A percentile compares a stretch with the other conserved stretches of the same genome.
These are phyloP conservation scores for Emergomyces africanus DNA, from an alignment of 2,329 filamentous ascomycete genomes.

Conservation along the genomic window DNA sequence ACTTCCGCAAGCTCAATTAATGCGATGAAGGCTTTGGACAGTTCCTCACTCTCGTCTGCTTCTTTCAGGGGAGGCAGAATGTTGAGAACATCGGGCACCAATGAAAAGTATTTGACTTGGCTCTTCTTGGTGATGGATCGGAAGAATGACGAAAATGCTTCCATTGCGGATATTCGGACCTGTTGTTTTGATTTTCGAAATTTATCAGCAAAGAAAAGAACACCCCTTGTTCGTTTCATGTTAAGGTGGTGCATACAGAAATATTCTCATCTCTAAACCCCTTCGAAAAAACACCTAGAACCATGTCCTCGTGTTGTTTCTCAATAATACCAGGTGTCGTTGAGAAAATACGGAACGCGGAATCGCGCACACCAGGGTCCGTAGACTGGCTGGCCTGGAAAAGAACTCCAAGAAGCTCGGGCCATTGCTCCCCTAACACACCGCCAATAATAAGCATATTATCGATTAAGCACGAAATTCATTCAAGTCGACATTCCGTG, in stretches of 20 bases:
- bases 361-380: constrained; percentile 75
- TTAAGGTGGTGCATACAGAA: constrained; percentile 41
- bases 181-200: constrained; percentile 25
- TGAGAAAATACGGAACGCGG: constrained; percentile 87
- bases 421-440: constrained; percentile 66
- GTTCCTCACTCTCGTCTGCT: constrained; percentile 73
- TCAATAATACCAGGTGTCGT: constrained; percentile 93
- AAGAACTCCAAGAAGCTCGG: constrained; percentile 71
- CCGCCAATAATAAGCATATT: constrained; percentile 8
- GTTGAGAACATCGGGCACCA: constrained; percentile 86
- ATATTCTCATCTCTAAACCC: constrained; percentile 86
- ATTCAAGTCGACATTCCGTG: not conserved
- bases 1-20: constrained; percentile 90
- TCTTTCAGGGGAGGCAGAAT: constrained; percentile 92
- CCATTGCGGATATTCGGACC: constrained; percentile 89
- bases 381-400: constrained; percentile 83
- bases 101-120: constrained; percentile 72
- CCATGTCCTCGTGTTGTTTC: constrained; percentile 85
- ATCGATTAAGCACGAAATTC: not conserved
- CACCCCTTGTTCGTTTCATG: not conserved
- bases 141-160: constrained; percentile 95
- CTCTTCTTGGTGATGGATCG: constrained; percentile 76
- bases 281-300: constrained; percentile 74
- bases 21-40: constrained; percentile 78
- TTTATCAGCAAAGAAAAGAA: constrained; percentile 5